These are phyloP conservation scores for Rusavskia elegans DNA, from an alignment of 495 filamentous ascomycete genomes.

Conservation along the genomic window DNA sequence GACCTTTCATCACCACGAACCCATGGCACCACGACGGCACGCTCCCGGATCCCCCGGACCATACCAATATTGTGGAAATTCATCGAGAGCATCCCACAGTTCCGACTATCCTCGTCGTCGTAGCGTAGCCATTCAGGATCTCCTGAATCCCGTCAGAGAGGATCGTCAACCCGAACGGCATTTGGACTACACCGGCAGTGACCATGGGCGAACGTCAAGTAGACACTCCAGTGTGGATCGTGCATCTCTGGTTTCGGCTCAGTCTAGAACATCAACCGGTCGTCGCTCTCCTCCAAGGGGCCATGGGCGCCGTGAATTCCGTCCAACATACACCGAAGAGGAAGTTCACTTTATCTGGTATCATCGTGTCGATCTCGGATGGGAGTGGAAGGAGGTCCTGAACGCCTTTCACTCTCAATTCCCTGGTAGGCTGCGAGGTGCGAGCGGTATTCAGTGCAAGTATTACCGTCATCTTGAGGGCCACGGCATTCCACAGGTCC, in stretches of 20 bases:
- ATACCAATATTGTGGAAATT: neutral
- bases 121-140: conserved; percentile 10
- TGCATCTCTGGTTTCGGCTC: neutral
- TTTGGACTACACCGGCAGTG: neutral
- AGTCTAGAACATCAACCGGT: neutral
- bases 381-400: conserved; percentile 35
- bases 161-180: neutral
- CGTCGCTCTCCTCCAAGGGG: neutral
- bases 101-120: conserved; percentile 2
- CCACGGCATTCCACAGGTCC: conserved; percentile 15
- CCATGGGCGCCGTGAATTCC: conserved; percentile 22
- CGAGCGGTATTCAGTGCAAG: conserved; percentile 34
- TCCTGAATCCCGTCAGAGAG: conserved; percentile 9
- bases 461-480: conserved; percentile 37
- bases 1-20: neutral
- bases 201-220: neutral
- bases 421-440: conserved; percentile 16
- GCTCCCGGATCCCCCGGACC: neutral
- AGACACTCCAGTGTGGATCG: neutral
- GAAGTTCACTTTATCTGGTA: conserved; percentile 42
- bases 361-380: conserved; percentile 34
- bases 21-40: neutral
- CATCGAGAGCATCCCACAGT: neutral
- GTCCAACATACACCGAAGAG: conserved; percentile 34
- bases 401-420: conserved; percentile 35